These are phyloP conservation scores for Paspalum notatum DNA, from an alignment of 176 grass and related monocot species.

Conservation along the genomic window DNA sequence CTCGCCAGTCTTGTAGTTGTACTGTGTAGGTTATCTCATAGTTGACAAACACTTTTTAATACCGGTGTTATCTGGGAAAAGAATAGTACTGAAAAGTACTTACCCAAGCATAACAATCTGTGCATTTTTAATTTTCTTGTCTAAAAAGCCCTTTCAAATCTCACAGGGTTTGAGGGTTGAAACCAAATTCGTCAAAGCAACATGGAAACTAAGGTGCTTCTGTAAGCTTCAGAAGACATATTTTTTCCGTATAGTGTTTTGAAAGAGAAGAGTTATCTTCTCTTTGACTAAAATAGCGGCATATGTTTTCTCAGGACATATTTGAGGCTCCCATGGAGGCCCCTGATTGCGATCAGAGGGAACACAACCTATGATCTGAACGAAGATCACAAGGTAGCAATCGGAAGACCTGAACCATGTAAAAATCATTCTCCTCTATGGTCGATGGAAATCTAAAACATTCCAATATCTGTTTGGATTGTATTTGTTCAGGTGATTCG, in stretches of 20 bases:
- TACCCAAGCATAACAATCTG: neutral
- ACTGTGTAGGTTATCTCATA: neutral
- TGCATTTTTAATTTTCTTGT: neutral
- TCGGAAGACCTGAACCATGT: neutral
- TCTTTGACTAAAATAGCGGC: neutral
- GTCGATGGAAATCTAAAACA: neutral
- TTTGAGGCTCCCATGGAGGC: constrained; percentile 88
- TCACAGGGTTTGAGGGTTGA: constrained; percentile 55
- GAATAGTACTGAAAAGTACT: neutral
- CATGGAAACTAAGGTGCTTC: constrained; percentile 74
- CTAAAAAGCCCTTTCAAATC: neutral
- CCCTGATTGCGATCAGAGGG: constrained; percentile 76
- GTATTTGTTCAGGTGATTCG: constrained; percentile 52
- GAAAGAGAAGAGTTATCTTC: neutral
- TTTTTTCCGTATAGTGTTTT: neutral
- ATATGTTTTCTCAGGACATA: constrained; percentile 53
- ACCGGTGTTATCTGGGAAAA: neutral
- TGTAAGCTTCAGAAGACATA: neutral
- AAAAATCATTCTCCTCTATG: neutral
- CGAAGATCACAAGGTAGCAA: constrained; percentile 52
- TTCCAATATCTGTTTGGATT: neutral
- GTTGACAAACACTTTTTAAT: neutral
- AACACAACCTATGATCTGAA: constrained; percentile 81
- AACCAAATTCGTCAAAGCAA: constrained; percentile 64
- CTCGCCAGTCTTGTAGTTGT: neutral